Evolutionary conservation across 306 rosid species (phyloP).

Genomic region (Acmispon strigosus): DNA sequence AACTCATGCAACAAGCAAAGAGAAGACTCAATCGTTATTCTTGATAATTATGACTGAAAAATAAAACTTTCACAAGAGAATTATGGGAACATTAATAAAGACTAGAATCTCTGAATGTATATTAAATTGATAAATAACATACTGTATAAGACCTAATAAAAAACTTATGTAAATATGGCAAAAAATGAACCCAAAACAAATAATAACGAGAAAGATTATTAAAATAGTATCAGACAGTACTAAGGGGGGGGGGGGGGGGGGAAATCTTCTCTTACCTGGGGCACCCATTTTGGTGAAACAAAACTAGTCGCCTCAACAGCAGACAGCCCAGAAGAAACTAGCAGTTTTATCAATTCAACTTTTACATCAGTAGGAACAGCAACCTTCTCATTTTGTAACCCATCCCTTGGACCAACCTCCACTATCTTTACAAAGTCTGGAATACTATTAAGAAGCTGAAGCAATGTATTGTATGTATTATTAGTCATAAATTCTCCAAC

Average conservation of each 20-base stretch:
- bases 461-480: background rate
- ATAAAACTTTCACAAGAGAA: background rate
- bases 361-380: slow-evolving; percentile 70
- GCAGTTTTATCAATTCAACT: slow-evolving; percentile 66
- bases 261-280: slow-evolving; percentile 50
- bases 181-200: background rate
- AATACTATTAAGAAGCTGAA: slow-evolving; percentile 43
- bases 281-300: slow-evolving; percentile 97
- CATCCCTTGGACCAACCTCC: slow-evolving; percentile 94
- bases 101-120: background rate
- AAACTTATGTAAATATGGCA: background rate
- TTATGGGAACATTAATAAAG: background rate
- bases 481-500: slow-evolving; percentile 17
- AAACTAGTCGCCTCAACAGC: slow-evolving; percentile 90
- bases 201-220: background rate
- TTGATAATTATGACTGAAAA: background rate
- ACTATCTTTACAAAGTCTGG: slow-evolving; percentile 80
- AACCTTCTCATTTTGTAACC: slow-evolving; percentile 84
- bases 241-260: background rate
- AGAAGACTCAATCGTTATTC: background rate
- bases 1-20: slow-evolving; percentile 10
- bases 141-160: background rate
- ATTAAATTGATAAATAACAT: background rate
- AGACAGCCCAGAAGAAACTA: slow-evolving; percentile 75
- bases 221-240: background rate